These are phyloP conservation scores for Naegleria lovaniensis DNA, from an alignment of 208 protist species.

Conservation along the genomic window DNA sequence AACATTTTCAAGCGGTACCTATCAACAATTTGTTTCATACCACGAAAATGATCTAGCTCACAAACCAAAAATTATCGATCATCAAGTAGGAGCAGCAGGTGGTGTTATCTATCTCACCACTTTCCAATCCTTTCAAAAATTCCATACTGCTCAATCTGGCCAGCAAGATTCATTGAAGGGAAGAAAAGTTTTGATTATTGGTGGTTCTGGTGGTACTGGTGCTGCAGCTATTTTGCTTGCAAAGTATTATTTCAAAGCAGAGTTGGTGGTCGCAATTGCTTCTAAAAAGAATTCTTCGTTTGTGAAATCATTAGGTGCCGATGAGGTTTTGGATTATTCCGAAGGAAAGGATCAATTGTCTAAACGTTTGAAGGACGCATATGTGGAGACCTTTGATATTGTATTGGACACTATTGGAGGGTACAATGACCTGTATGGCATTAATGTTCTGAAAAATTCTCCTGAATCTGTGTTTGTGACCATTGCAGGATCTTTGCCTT, in stretches of 20 bases:
- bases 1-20: neutral
- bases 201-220: slow-evolving; percentile 1
- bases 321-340: neutral
- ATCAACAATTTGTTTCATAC: neutral
- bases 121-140: neutral
- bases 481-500: neutral
- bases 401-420: neutral
- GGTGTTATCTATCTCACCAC: neutral
- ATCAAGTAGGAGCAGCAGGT: neutral
- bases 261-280: neutral
- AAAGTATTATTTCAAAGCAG: neutral
- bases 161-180: neutral
- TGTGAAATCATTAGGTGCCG: neutral
- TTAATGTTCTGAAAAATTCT: neutral
- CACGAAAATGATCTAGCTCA: neutral
- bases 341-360: neutral
- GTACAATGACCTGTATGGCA: neutral
- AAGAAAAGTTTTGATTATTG: neutral
- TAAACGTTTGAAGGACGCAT: neutral
- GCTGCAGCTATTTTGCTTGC: neutral
- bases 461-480: neutral
- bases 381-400: neutral
- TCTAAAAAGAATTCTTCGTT: neutral
- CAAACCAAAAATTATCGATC: neutral
- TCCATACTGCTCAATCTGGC: neutral